phyloP scores from a whole-genome alignment of 495 filamentous ascomycete species.

The Beverwykella pulmonaria region DNA sequence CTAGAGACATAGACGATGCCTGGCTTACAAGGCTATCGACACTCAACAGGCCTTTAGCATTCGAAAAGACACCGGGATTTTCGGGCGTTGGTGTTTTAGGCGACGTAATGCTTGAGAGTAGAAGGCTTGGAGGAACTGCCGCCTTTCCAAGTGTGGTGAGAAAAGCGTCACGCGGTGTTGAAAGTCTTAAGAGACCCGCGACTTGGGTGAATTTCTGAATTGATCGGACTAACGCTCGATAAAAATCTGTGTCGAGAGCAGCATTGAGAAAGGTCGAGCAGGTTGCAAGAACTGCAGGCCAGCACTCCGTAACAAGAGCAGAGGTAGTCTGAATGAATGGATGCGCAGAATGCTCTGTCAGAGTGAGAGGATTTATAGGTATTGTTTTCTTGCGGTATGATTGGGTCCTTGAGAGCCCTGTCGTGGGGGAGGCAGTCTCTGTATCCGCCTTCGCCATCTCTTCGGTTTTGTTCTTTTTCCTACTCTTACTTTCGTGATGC shows the following conservation, averaged over 20 bases:
- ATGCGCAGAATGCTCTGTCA: slow-evolving; percentile 71
- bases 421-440: slow-evolving; percentile 4
- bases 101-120: slow-evolving; percentile 60
- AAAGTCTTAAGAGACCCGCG: slow-evolving; percentile 79
- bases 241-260: slow-evolving; percentile 89
- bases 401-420: slow-evolving; percentile 38
- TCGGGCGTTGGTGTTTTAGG: slow-evolving; percentile 54
- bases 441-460: slow-evolving; percentile 11
- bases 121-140: slow-evolving; percentile 77
- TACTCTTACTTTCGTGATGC: slow-evolving; percentile 59
- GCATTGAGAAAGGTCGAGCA: slow-evolving; percentile 95
- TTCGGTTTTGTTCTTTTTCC: slow-evolving; percentile 44
- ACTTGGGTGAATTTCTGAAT: slow-evolving; percentile 97
- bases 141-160: slow-evolving; percentile 91
- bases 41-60: slow-evolving; percentile 65
- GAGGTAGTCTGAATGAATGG: slow-evolving; percentile 73
- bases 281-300: slow-evolving; percentile 91
- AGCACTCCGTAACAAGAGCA: slow-evolving; percentile 83
- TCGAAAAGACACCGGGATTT: slow-evolving; percentile 58
- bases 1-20: slow-evolving; percentile 48
- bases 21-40: slow-evolving; percentile 64
- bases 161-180: slow-evolving; percentile 90
- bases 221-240: slow-evolving; percentile 86
- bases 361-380: slow-evolving; percentile 75
- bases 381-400: slow-evolving; percentile 54